A percentile compares a stretch with the other conserved stretches of the same genome.
Evolutionary conservation across 371 early-diverging fungal species (phyloP).

Genomic region (Apophysomyces ossiformis): DNA sequence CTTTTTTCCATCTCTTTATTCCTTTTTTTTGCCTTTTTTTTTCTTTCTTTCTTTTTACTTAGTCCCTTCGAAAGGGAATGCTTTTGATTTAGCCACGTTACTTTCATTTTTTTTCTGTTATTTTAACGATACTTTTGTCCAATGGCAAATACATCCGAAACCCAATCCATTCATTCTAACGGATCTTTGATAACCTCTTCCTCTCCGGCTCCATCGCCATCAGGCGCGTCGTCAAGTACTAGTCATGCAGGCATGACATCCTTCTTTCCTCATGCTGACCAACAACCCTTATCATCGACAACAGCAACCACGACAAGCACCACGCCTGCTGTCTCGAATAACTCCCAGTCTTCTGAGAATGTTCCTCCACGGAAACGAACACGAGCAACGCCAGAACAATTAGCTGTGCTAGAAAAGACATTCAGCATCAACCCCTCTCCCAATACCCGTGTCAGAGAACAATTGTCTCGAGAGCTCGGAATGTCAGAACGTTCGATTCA

Average conservation of each 20-base stretch:
- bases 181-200: slow-evolving; percentile 3
- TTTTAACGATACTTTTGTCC: neutral
- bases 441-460: slow-evolving; percentile 80
- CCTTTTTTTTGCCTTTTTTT: neutral
- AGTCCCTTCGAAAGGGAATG: neutral
- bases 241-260: slow-evolving; percentile 10
- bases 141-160: slow-evolving; percentile 1
- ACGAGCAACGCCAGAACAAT: slow-evolving; percentile 74
- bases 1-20: slow-evolving; percentile 1
- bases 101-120: neutral
- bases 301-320: neutral
- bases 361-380: slow-evolving; percentile 62
- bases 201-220: neutral
- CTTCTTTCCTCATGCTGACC: neutral
- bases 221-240: neutral
- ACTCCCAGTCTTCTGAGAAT: neutral
- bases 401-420: slow-evolving; percentile 73
- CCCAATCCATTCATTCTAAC: slow-evolving; percentile 10
- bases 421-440: slow-evolving; percentile 77
- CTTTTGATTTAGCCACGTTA: neutral
- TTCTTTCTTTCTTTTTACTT: neutral
- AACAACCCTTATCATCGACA: neutral
- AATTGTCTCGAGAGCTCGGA: slow-evolving; percentile 82
- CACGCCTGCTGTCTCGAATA: neutral
- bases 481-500: slow-evolving; percentile 93